These are phyloP conservation scores for Sporobolomyces phaffii DNA, from an alignment of 768 basidiomycete species.

Conservation along the genomic window DNA sequence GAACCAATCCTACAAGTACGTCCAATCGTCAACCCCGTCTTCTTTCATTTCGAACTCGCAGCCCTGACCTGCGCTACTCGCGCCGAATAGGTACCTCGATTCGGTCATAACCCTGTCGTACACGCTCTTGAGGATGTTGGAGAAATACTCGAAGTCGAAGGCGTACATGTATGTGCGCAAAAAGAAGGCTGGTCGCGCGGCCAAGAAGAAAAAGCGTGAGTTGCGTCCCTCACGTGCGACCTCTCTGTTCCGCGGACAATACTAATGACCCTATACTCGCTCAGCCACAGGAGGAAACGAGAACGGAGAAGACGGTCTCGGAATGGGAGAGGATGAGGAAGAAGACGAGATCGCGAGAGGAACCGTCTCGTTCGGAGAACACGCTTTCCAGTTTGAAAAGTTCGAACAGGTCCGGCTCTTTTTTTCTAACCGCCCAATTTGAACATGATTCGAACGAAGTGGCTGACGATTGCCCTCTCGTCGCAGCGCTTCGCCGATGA, in stretches of 20 bases:
- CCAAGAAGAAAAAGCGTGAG: conserved; percentile 51
- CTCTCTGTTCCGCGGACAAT: no score
- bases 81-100: conserved; percentile 63
- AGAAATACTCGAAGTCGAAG: conserved; percentile 71
- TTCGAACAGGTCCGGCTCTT: conserved; percentile 68
- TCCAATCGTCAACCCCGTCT: not conserved
- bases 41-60: no score
- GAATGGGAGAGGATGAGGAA: conserved; percentile 65
- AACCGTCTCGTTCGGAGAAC: conserved; percentile 65
- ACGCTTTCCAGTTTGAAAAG: conserved; percentile 81
- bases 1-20: conserved; percentile 56
- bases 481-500: conserved; percentile 80
- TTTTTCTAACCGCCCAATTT: conserved; percentile 13
- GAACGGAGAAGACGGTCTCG: conserved; percentile 55
- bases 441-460: no score
- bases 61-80: no score
- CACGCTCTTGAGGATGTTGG: conserved; percentile 78
- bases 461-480: not conserved
- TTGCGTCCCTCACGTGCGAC: not conserved
- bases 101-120: conserved; percentile 77
- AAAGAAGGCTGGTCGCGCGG: conserved; percentile 54
- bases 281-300: not conserved
- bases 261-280: no score
- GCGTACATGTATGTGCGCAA: conserved; percentile 69
- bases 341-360: conserved; percentile 55